Conservation (phyloP, 257 asterid genomes). For the Fraxinus excelsior region DNA sequence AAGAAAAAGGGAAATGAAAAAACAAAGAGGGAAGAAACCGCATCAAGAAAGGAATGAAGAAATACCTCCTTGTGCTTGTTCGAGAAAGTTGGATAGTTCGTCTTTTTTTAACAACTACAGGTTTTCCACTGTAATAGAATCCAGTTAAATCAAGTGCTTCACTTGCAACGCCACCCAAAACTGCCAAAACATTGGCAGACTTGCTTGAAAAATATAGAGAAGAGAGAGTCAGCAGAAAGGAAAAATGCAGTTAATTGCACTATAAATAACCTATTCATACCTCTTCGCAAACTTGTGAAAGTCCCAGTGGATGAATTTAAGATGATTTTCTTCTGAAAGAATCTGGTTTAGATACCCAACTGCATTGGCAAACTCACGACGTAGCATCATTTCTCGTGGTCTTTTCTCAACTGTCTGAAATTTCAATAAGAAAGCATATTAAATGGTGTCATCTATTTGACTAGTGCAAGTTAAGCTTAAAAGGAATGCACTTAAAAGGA, state of each 20-base stretch:
- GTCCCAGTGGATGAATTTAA: slow-evolving; percentile 97
- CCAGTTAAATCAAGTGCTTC: slow-evolving; percentile 98
- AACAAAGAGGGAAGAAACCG: neutral
- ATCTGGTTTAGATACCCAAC: slow-evolving; percentile 97
- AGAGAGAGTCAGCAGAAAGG: slow-evolving; percentile 33
- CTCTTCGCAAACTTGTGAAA: slow-evolving; percentile 98
- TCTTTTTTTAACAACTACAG: slow-evolving; percentile 58
- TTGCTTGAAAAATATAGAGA: slow-evolving; percentile 60
- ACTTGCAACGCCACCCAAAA: slow-evolving; percentile 95
- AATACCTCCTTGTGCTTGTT: slow-evolving; percentile 82
- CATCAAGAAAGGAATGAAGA: slow-evolving; percentile 15
- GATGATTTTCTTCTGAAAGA: slow-evolving; percentile 72
- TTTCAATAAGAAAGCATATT: slow-evolving; percentile 6
- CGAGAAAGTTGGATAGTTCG: slow-evolving; percentile 64
- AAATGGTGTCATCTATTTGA: neutral
- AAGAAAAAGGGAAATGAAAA: neutral
- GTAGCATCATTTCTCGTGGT: slow-evolving; percentile 98
- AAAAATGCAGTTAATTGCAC: slow-evolving; percentile 23
- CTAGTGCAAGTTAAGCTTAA: neutral
- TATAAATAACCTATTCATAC: slow-evolving; percentile 36
- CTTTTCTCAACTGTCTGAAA: slow-evolving; percentile 95
- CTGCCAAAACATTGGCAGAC: slow-evolving; percentile 98
- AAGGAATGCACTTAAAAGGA: neutral
- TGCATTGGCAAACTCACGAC: slow-evolving; percentile 96
- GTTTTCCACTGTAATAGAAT: slow-evolving; percentile 85